Conservation (phyloP, 1,284 basidiomycete species). For the Tilletia caries region DNA sequence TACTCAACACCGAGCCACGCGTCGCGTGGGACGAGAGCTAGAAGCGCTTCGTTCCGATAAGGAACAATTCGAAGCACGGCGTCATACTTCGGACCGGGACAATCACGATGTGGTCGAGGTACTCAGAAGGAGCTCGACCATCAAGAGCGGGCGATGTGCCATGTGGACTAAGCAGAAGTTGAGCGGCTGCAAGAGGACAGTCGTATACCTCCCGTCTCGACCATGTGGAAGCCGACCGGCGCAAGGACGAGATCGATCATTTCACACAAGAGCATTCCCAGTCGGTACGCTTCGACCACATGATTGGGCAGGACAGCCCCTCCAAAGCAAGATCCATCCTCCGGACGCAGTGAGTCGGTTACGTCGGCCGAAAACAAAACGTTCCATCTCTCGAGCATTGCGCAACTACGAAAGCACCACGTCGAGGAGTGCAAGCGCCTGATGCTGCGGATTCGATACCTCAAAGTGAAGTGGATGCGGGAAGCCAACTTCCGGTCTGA, state of each 20-base stretch:
- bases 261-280: not conserved
- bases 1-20: no score
- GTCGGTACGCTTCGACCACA: not conserved
- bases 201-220: not conserved
- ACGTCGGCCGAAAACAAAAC: not conserved
- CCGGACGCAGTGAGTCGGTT: no score
- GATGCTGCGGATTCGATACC: constrained; percentile 80
- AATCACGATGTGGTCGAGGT: no score
- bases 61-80: no score
- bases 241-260: not conserved
- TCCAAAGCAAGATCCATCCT: no score
- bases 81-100: no score
- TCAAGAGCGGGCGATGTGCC: no score
- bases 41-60: no score
- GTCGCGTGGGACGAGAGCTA: no score
- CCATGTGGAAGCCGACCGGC: not conserved
- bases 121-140: no score
- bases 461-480: constrained; percentile 84
- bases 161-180: no score
- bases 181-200: no score
- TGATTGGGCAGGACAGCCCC: not conserved
- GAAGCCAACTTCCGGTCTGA: constrained; percentile 78
- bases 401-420: constrained; percentile 58
- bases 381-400: constrained; percentile 21
- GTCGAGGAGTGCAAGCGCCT: constrained; percentile 81